Percentiles rank a stretch among this genome's conserved stretches.
phyloP scores from a whole-genome alignment of 768 basidiomycete species.

The Suillus subluteus region DNA sequence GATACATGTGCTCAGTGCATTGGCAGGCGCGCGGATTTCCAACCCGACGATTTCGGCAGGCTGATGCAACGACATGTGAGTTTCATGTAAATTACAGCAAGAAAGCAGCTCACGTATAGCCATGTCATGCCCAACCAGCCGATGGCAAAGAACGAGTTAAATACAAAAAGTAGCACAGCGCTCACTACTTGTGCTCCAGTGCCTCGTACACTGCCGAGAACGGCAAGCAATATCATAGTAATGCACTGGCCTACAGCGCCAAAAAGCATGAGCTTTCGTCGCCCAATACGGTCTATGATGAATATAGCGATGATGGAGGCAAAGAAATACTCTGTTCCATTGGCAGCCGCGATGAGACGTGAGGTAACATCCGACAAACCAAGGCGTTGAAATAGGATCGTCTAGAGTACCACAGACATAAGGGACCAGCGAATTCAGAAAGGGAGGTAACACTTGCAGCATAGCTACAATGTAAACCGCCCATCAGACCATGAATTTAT shows the following conservation, averaged over 20 bases:
- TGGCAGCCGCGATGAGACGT: conserved; percentile 65
- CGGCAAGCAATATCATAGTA: conserved; percentile 63
- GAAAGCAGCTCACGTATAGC: conserved; percentile 52
- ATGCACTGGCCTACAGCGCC: conserved; percentile 63
- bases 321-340: conserved; percentile 73
- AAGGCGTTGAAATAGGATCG: conserved; percentile 59
- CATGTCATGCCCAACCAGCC: conserved; percentile 77
- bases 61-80: conserved; percentile 27
- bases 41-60: conserved; percentile 70
- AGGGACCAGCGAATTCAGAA: neutral
- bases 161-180: conserved; percentile 64
- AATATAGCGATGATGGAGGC: conserved; percentile 74
- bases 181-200: conserved; percentile 53
- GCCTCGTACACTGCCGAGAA: conserved; percentile 56
- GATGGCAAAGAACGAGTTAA: conserved; percentile 71
- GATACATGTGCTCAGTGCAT: conserved; percentile 58
- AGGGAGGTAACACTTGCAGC: conserved; percentile 27
- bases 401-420: conserved; percentile 29
- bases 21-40: conserved; percentile 64
- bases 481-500: neutral
- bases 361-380: conserved; percentile 61
- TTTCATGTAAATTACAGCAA: neutral
- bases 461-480: conserved; percentile 24
- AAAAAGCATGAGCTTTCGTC: conserved; percentile 72
- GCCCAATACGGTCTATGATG: conserved; percentile 73